Conservation (phyloP, 805 yeast species). For the Crinitomyces ghanaensis region DNA sequence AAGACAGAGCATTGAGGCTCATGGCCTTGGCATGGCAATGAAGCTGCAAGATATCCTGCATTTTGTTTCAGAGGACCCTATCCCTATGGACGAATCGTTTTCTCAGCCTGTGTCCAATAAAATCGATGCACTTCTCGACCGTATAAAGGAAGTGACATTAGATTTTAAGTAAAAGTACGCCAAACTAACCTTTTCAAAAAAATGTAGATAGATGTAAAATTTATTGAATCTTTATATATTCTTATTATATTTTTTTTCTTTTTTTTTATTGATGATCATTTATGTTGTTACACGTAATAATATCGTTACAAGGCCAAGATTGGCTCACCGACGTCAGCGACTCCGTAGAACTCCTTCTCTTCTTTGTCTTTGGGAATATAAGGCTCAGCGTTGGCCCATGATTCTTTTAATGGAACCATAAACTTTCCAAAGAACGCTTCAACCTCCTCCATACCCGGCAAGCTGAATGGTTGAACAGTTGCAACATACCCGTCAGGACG, state of each 20-base stretch:
- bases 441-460: conserved; percentile 16
- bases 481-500: conserved; percentile 29
- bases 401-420: conserved; percentile 7
- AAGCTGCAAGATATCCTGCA: conserved; percentile 10
- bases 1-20: conserved; percentile 7
- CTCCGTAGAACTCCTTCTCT: conserved; percentile 9
- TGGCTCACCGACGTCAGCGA: conserved; percentile 5
- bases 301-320: conserved; percentile 5
- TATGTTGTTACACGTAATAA: neutral
- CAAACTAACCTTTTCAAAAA: too few relatives aligned
- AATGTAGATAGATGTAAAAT: too few relatives aligned
- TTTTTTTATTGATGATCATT: neutral
- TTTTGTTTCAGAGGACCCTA: too few relatives aligned
- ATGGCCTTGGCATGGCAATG: conserved; percentile 13
- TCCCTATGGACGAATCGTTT: too few relatives aligned
- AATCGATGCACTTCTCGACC: too few relatives aligned
- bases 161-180: too few relatives aligned
- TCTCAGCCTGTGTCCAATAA: too few relatives aligned
- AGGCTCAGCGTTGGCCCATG: conserved; percentile 3
- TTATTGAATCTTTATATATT: too few relatives aligned
- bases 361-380: conserved; percentile 1
- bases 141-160: too few relatives aligned
- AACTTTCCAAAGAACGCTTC: conserved; percentile 16
- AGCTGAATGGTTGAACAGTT: conserved; percentile 14
- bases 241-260: neutral